Base-by-base conservation (phyloP, 2,329 filamentous ascomycete species). In the Ophiocordyceps sinensis region DNA sequence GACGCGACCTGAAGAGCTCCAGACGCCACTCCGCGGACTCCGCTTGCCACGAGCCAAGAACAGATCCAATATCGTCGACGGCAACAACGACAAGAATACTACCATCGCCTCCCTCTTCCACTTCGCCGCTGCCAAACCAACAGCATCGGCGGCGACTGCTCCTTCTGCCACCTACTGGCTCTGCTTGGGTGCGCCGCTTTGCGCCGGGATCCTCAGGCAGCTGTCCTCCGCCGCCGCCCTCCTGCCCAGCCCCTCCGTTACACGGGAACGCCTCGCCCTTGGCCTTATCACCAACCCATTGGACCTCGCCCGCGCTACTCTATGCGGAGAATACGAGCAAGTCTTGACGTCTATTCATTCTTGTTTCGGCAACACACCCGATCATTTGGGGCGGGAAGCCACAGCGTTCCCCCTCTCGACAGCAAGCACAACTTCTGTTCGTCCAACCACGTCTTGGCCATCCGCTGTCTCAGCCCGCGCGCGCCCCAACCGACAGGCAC, bases 311-410 rank as follows among this genome's bases (percentile, higher is more conserved):
- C 43, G 41, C 47, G 28, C 41, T 44, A 46, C 43, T 38, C 31
- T 47, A 41, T 43, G 37, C 38, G 38, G 44, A 52, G 49, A 53
- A 59, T 59, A 60, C 57, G 57, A 59, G 53, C 49, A 47, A 38
- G 44, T 44, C 17, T 47, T 51, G 52, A 51, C 46, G 47, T 51
- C 47, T 52, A 42, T 44, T 49, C 26, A 43, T 48, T 48, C 47
- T 44, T 38, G 36, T 48, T 40, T 46, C 49, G 45, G 46, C 44
- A 48, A 40, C 48, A 39, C 45, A 44, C 49, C 47, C 50, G 47
- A 49, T 48, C 52, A 51, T 42, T 46, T 40, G 40, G 23, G 41
- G 41, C 49, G 50, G 50, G 38, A 52, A 43, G 47, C 49, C 47
- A 48, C 52, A 51, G 41, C 41, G 37, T 43, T 49, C 49, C 45